A percentile compares a stretch with the other conserved stretches of the same genome.
phyloP scores from a whole-genome alignment of 352 stramenopile species.

The Nothophytophthora sp. region DNA sequence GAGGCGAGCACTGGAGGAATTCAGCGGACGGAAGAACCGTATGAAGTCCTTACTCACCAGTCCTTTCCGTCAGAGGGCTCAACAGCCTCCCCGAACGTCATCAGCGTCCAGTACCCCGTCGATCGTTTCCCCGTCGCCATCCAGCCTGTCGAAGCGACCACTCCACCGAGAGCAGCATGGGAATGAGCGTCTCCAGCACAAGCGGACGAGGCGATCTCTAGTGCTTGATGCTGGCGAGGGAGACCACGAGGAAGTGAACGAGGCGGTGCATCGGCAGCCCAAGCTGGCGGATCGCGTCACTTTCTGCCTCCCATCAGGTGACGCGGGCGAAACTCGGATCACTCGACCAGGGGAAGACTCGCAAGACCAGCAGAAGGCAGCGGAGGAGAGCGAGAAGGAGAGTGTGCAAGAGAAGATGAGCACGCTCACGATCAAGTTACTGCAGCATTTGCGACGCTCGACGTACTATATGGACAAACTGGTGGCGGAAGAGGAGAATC shows the following conservation, averaged over 20 bases:
- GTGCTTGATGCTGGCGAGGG: constrained; percentile 19
- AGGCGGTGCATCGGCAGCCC: constrained; percentile 12
- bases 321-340: constrained; percentile 41
- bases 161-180: constrained; percentile 6
- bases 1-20: constrained; percentile 56
- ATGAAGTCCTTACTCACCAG: constrained; percentile 39
- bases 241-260: constrained; percentile 10
- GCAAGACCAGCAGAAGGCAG: constrained; percentile 27
- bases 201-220: constrained; percentile 48
- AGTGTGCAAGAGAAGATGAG: constrained; percentile 44
- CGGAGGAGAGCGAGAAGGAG: constrained; percentile 24
- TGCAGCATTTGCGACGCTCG: constrained; percentile 64
- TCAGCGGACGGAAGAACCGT: constrained; percentile 36
- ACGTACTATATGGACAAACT: constrained; percentile 70
- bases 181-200: constrained; percentile 36
- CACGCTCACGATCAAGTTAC: constrained; percentile 50
- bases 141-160: constrained; percentile 36
- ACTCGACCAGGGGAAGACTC: constrained; percentile 57
- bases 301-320: constrained; percentile 44
- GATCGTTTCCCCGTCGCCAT: constrained; percentile 31
- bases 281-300: constrained; percentile 58
- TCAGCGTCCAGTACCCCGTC: constrained; percentile 17
- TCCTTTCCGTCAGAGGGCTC: constrained; percentile 31
- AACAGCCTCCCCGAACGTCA: constrained; percentile 13
- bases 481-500: constrained; percentile 41